Evolutionary conservation across 1,284 basidiomycete species (phyloP), one percentile per base, ranked within the genome.

Genomic region (Ceratobasidium sp.): DNA sequence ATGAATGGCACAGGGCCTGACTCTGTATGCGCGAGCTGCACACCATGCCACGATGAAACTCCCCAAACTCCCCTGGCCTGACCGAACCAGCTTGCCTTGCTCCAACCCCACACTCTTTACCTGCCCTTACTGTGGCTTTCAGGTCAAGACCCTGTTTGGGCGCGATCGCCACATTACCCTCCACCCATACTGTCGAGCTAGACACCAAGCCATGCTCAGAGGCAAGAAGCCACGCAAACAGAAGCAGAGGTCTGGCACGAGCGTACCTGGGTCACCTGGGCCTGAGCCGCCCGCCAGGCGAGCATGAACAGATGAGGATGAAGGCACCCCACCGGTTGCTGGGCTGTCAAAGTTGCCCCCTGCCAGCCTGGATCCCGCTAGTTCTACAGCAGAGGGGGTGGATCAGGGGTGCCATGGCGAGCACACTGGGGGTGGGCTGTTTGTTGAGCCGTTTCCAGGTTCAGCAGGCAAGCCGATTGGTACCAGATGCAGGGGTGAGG

Each of bases 401-500:
- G 2, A 33, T 33, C 30, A 2, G 33, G 7, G 6, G 18, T 7
- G n/a, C 30, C 2, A 6, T 6, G 30, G 30, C 30, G 6, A 33
- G 30, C 6, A 21, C n/a, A 25, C 30, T 33, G 23, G 33, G 9
- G 56, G 61, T 25, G 67, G 67, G 11, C 18, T 58, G 28, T 61
- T 49, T 28, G 23, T 60, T 14, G 67, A 71, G 46, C 21, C 5
- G 14, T 71, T 71, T 23, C 67, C 67, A 2, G 21, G 28, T 16
- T 16, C 44, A 18, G 69, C 69, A 1, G 69, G 67, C n/a, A 42
- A 42, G 54, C 40, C 67, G 38, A 70, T 59, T 40, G 38, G 64
- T 28, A 44, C 23, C 14, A 6, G 5, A 33, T 38, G 21, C 1
- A 58, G 18, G 36, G 16, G 14, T 3, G 36, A 67, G 30, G 14